Conservation (phyloP, 192 early-diverging fungal genomes). For the Dimargaris cristalligena region DNA sequence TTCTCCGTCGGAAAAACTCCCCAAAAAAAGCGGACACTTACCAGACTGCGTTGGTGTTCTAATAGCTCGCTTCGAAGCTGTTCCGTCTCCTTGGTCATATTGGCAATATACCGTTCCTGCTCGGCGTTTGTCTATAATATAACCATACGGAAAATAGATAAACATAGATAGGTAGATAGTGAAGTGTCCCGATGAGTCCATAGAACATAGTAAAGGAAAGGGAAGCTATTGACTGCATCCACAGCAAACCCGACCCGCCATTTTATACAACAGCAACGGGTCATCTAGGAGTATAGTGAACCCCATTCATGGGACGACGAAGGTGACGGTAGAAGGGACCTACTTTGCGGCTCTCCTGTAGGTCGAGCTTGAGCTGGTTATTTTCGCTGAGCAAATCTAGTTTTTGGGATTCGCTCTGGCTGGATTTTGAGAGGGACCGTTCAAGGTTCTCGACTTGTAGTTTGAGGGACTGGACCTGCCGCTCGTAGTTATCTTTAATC, state of each 20-base stretch:
- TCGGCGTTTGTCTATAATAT: background rate
- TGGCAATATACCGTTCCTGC: background rate
- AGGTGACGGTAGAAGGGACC: no score
- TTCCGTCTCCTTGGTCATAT: background rate
- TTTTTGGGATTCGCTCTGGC: background rate
- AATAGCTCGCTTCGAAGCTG: background rate
- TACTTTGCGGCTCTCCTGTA: background rate
- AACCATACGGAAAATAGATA: no score
- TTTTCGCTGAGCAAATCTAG: background rate
- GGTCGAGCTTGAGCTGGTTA: constrained; percentile 4
- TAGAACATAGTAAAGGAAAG: no score
- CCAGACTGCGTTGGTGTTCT: constrained; percentile 10
- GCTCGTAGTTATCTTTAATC: constrained; percentile 20
- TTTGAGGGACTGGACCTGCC: constrained; percentile 12
- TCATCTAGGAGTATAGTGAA: no score
- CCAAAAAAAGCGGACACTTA: no score
- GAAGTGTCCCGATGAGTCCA: no score
- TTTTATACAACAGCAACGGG: no score
- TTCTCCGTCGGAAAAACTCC: no score
- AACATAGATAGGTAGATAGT: no score
- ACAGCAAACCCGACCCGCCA: no score
- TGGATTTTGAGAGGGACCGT: background rate
- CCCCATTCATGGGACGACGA: no score
- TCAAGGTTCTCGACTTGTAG: constrained; percentile 19
- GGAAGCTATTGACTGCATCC: no score